These are phyloP conservation scores for Camellia lanceoleosa DNA, from an alignment of 148 eudicot genomes.

Conservation along the genomic window DNA sequence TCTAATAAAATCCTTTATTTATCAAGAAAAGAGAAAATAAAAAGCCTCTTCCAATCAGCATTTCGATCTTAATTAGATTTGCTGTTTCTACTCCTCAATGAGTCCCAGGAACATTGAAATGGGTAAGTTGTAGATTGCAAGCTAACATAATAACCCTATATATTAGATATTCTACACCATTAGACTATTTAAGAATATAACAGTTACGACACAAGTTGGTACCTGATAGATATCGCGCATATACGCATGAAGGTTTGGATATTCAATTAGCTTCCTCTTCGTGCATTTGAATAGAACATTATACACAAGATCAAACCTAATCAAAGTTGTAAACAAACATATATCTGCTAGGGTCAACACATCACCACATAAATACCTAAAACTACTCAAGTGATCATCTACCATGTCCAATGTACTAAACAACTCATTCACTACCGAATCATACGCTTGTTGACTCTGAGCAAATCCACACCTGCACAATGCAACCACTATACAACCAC, in stretches of 20 bases:
- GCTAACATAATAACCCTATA: background rate
- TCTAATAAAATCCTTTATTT: background rate
- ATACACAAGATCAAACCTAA: constrained; percentile 92
- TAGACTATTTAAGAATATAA: background rate
- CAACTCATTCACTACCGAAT: constrained; percentile 59
- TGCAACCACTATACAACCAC: background rate
- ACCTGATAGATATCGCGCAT: constrained; percentile 93
- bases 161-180: background rate
- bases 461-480: constrained; percentile 87
- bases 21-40: background rate
- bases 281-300: constrained; percentile 94
- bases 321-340: constrained; percentile 83
- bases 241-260: constrained; percentile 71
- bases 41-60: background rate
- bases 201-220: constrained; percentile 7
- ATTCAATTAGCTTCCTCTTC: constrained; percentile 89
- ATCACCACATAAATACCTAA: constrained; percentile 81
- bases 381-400: constrained; percentile 65
- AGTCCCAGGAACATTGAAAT: background rate
- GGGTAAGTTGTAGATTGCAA: background rate
- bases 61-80: background rate
- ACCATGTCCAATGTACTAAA: constrained; percentile 65
- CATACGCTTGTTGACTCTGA: constrained; percentile 95
- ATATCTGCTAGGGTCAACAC: constrained; percentile 79
- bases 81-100: too few relatives aligned